Base-by-base conservation (phyloP, 371 early-diverging fungal species). In the Saksenaea vasiformis region DNA sequence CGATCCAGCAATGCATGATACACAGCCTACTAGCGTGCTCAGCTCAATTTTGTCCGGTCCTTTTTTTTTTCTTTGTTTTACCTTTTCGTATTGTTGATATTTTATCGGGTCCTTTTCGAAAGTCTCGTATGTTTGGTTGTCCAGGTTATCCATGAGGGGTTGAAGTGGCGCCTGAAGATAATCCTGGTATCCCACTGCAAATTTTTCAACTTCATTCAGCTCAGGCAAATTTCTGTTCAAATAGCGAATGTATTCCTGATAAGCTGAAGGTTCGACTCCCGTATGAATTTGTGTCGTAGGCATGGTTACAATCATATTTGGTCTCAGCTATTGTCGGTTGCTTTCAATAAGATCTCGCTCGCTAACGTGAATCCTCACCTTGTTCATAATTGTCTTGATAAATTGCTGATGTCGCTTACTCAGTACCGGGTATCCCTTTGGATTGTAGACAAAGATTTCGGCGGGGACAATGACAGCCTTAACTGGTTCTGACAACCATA, bases 21-120 rank as follows among this genome's bases (percentile, higher is more conserved):
- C 24, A 88, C 81, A 19, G 89, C 90, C 78, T 82, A 68, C 57
- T 10, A 43, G 14, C n/a, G 24, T 24, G 17, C 17, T 51, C 19
- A 35, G 55, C 1, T 61, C 2, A 26, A 2, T 5, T 27, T 44
- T 26, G 1, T 35, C 13, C 26, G 36, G n/a, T 35, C 26, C 43
- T 43, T 39, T 44, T 22, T 47, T 47, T 17, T 31, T 39, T 31
- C 31, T 31, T 7, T 63, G 51, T 41, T 69, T 65, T 58, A 87
- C 92, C 63, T 87, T 70, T 69, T 96, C 95, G 73, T 98, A 98
- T 66, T 87, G 86, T 58, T 86, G 85, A 77, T 98, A 98, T 71
- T 96, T 98, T 58, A 93, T 85, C 5, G 93, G 92, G 72, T 95
- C 95, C 60, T 88, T 89, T 73, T 96, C 97, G 79, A 97, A 98